Evolutionary conservation across 2,329 filamentous ascomycete genomes (phyloP), one percentile per base, ranked within the genome.

Genomic region (Macrophomina pseudophaseolina): DNA sequence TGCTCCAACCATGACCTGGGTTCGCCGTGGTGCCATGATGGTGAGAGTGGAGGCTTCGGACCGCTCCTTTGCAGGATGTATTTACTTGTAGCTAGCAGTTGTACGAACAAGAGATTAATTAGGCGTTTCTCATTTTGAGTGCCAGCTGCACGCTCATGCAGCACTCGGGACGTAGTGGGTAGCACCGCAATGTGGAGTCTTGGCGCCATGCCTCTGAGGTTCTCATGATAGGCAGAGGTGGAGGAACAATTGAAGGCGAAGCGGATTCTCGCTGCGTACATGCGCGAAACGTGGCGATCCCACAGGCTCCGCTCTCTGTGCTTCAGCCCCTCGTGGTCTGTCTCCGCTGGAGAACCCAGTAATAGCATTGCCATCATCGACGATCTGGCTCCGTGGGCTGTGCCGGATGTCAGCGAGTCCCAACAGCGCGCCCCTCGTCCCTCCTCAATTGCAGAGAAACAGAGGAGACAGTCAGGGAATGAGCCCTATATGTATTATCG

Each of bases 21-120:
- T 4, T 16, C 42, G 42, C 11, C 11, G 7, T 44, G 16, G 42
- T n/a, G 16, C 42, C 42, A 44, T 16, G 42, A 44, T 16, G 12
- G 42, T n/a, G 16, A 14, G 5, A 28, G 23, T 33, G 32, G 9
- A 54, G 12, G 28, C 23, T 11, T 32, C 33, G 52, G 52, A 6
- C 30, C 48, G 6, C 48, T 30, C 48, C 48, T 44, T 11, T 16
- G 11, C 28, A 30, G 35, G 53, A 62, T 38, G 32, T 38, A 51
- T 62, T 16, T 62, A 49, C 14, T 8, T 62, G 58, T 62, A 51
- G 49, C 58, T 23, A 44, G 11, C n/a, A 35, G 58, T 62, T 49
- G 58, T 62, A 49, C 58, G 46, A 38, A 48, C 33, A 49, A 3
- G 30, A 30, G 52, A 23, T 14, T 12, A 54, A 23, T 14, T 12